Base-by-base conservation (phyloP, 148 eudicot genomes). In the Rhododendron griersonianum region DNA sequence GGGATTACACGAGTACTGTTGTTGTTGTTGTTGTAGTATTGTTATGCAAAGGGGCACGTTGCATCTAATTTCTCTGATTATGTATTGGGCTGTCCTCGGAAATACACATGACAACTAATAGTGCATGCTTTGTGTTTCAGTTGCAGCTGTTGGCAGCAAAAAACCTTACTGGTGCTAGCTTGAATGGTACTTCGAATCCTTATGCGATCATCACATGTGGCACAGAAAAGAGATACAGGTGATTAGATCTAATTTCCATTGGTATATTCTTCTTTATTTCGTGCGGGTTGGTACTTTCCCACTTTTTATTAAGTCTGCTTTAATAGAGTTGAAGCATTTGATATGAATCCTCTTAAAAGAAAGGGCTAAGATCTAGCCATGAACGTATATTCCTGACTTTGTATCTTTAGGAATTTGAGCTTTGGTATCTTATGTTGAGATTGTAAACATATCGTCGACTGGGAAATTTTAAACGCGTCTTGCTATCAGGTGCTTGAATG, bases 161-260 rank as follows among this genome's bases (percentile, higher is more conserved):
- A 90, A 94, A 96, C 87, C 97, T 96, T 89, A 74, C 90, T 48
- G 93, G 93, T 81, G 95, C 98, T 79, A 96, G 92, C 88, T 86
- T 95, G 82, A 96, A 96, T 89, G 99, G 99, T 87, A 96, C 95
- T 50, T 94, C 98, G 45, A 98, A 95, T 92, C 98, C 99, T 87
- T 96, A 96, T 86, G 98, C 96, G 79, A 94, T 96, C 83, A 92
- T 96, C 83, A 95, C 96, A 83, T 95, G 99, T 87, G 94, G 98
- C 73, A 77, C 88, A 35, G 95, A 95, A 93, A 94, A 96, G 92
- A 89, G 99, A 86, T 96, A 95, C 92, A 96, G 99, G 99, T 96
- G 86, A 90, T 82, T 87, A 23, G 75, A 57, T 78, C 41, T 83
- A 35, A 78, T 44, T 44, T 84, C 30, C 21, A 75, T 19, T 76